Base-by-base conservation (phyloP, 139 green algal species). In the Tetradesmus obliquus region DNA sequence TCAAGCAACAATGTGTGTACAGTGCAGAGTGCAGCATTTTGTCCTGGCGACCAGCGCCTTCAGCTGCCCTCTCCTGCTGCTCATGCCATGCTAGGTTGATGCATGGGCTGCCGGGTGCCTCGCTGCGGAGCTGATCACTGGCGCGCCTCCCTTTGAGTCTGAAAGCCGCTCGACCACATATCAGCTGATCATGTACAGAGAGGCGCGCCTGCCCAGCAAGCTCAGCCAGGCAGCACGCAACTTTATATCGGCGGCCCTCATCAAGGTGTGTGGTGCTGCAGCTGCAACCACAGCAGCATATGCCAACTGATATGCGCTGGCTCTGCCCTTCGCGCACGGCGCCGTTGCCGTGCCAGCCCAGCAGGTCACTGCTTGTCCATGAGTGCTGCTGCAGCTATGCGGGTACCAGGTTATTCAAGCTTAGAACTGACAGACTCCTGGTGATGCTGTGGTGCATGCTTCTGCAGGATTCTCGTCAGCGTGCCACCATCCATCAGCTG, bases 131-230 rank as follows among this genome's bases (percentile, higher is more conserved):
- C 88, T 96, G 69, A 71, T 96, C 55, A 93, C 95, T 82, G 95
- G 95, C 13, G 93, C 93, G 60, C 93, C 94, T 24, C 95, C 95
- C 15, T 96, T 96, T 90, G 95, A 96, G 92, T 84, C 95, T 85
- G 93, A 95, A 79, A 95, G 91, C 8, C 87, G 95, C 15, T 92
- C 93, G 0, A 94, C 92, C 45, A 96, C 95, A 55, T 96, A 96
- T 71, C 94, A 96, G 88, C 79, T 93, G 85, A 97, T 97, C 88
- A 97, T 96, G 95, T 96, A 96, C 88, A 94, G 92, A 90, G 81
- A 95, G 71, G 84, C 93, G 82, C 74, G 81, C 87, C 24, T 96
- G 93, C 82, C 94, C 92, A 4, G 58, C 82, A 22, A 92, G 69
- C 91, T 96, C 83, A 92, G 82, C 2, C 80, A 94, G 22, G 93